Percentiles rank a stretch among this genome's conserved stretches.
Evolutionary conservation across 306 rosid genomes (phyloP).

Genomic region (Vicia sativa): DNA sequence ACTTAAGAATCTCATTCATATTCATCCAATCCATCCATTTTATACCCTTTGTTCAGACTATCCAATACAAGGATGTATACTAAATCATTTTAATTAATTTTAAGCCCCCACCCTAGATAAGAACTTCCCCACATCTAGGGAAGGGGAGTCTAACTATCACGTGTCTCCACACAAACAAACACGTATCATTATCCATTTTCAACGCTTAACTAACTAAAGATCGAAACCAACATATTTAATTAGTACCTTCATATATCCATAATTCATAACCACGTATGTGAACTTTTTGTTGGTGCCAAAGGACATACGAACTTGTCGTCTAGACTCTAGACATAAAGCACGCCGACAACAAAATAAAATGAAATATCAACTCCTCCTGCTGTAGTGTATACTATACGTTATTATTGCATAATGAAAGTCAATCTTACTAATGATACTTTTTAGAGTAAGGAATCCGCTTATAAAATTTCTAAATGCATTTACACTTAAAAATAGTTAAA

Average conservation of each 20-base stretch:
- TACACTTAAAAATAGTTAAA: no score
- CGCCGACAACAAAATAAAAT: not conserved
- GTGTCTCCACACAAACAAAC: conserved; percentile 15
- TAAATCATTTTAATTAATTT: no score
- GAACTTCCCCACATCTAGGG: conserved; percentile 37
- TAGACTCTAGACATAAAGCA: not conserved
- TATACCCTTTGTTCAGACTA: no score
- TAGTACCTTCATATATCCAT: not conserved
- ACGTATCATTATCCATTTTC: conserved; percentile 19
- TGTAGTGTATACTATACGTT: not conserved
- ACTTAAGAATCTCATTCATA: no score
- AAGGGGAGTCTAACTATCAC: conserved; percentile 34
- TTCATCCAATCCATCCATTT: no score
- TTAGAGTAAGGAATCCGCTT: not conserved
- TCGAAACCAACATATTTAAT: not conserved
- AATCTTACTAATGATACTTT: not conserved
- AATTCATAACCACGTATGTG: not conserved
- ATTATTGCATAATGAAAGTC: not conserved
- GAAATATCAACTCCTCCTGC: not conserved
- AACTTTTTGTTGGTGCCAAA: not conserved
- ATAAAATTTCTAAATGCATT: not conserved
- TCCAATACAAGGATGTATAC: no score
- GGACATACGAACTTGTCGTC: not conserved
- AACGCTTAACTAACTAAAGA: not conserved
- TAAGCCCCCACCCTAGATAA: conserved; percentile 37